Evolutionary conservation across 805 yeast genomes (phyloP).

Genomic region (Ogataea henricii): DNA sequence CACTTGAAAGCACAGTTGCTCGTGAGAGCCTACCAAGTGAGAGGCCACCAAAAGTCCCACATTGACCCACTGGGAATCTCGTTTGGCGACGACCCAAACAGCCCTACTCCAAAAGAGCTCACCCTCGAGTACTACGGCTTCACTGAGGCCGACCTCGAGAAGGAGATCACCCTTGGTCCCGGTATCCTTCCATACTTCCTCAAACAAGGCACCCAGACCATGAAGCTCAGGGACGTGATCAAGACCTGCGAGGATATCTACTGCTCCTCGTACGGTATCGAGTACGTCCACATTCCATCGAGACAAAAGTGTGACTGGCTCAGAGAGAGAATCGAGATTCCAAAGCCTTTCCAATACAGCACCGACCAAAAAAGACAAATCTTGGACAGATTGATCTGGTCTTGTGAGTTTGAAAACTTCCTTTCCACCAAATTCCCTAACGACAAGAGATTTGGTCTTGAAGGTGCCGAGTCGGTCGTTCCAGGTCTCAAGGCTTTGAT

Average conservation of each 20-base stretch:
- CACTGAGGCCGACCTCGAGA: constrained; percentile 80
- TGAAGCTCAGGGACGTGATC: constrained; percentile 80
- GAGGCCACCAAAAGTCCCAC: constrained; percentile 95
- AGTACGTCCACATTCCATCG: constrained; percentile 95
- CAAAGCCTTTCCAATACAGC: constrained; percentile 78
- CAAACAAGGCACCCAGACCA: constrained; percentile 53
- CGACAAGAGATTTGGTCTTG: constrained; percentile 97
- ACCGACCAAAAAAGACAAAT: constrained; percentile 94
- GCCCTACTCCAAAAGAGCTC: constrained; percentile 75
- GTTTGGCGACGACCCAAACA: constrained; percentile 63
- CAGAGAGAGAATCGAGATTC: constrained; percentile 93
- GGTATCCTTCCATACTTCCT: constrained; percentile 95
- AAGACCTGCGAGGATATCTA: constrained; percentile 78
- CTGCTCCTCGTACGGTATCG: constrained; percentile 88
- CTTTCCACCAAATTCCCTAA: constrained; percentile 94
- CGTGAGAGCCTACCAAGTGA: constrained; percentile 97
- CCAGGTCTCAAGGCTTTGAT: constrained; percentile 97
- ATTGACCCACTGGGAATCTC: constrained; percentile 94
- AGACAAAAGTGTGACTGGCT: constrained; percentile 97
- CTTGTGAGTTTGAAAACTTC: constrained; percentile 91
- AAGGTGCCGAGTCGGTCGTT: constrained; percentile 95
- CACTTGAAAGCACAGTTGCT: constrained; percentile 94
- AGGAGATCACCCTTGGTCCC: constrained; percentile 89
- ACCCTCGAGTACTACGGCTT: constrained; percentile 92
- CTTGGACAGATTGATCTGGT: constrained; percentile 94